Evolutionary conservation across 768 basidiomycete genomes (phyloP), one percentile per base, ranked within the genome.

Genomic region (Suillus paluster): DNA sequence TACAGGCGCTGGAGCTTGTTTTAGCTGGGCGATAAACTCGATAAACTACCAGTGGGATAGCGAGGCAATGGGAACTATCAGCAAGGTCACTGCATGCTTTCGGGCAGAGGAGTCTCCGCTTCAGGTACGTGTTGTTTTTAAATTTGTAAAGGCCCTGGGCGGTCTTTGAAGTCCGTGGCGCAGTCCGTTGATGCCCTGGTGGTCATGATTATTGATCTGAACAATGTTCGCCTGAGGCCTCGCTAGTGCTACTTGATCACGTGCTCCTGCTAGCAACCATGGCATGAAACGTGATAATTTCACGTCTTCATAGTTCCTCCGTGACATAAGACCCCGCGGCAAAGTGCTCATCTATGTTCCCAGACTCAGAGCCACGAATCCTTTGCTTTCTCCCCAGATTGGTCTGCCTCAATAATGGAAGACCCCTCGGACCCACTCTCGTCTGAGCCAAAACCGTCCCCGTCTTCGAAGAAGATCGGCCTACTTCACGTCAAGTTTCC

Each of bases 401-500:
- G 30, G 45, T 38, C 42, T 58, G n/a, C 5, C 15, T 56, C 19
- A 25, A 30, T 50, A 44, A 65, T 65, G 56, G 64, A 65, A 30
- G 54, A 58, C 25, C 34, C 25, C 42, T 21, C 23, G 25, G 33
- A 52, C 49, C 39, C 36, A 8, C 49, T 57, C 15, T 45, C 23
- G 1, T 54, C 27, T 17, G 52, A 54, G 33, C 19, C 56, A 19
- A 56, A 56, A 50, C 39, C 36, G 25, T 58, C 38, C 30, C 19
- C 63, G 4, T 38, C 58, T 27, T 58, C 64, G 23, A 65, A 59
- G 56, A 60, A 62, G 57, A 39, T 4, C 17, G 45, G 25, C 21
- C 38, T 65, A 30, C 55, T 65, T 54, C 61, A 63, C 25, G 49
- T 67, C 70, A 76, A 63, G 64, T 81, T 83, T 79, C 72, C 80